Evolutionary conservation across 345 rosid species (phyloP), one percentile per base, ranked within the genome.

Genomic region (Murraya paniculata): DNA sequence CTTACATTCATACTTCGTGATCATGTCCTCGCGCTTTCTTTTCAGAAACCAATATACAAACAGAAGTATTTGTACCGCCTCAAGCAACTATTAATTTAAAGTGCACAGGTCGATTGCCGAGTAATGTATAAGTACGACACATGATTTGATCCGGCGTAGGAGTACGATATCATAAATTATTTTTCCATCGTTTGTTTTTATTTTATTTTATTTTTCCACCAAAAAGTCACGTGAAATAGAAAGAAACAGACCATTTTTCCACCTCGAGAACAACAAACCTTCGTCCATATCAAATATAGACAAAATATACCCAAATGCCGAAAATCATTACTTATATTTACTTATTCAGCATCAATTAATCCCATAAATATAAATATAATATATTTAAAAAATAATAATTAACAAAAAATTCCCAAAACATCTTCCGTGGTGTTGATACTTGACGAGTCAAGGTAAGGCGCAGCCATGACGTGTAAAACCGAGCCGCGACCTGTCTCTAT

Each of bases 381-480:
- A 39, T 39, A 39, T 7, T 25, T 16, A 5, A 72, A 56, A 33
- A 18, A 6, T 8, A 4, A 4, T 30, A 55, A 71, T 24, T 7
- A 9, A 22, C 1, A 2, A 35, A 24, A 56, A n/a, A 11, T 10
- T 10, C 4, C 14, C 13, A n/a, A 69, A 27, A 21, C 16, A 18
- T 13, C 13, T 21, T 50, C 33, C 6, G 28, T 35, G 45, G 48
- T 69, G 72, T 45, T 13, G 50, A 45, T 16, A 72, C 77, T 69
- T 73, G 38, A 28, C 64, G 79, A 69, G 73, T 76, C 64, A 87
- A n/a, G 87, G 81, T n/a, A 72, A 10, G 27, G 85, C 87, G 68
- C 98, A 94, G 14, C 94, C 95, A 16, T 84, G 91, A 25, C 90
- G 97, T 74, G 97, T 85, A 78, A 92, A 93, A 39, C 97, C 97